Evolutionary conservation across 108 stramenopile species (phyloP), one percentile per base, ranked within the genome.

Genomic region (Pseudonitzschia multiseries): DNA sequence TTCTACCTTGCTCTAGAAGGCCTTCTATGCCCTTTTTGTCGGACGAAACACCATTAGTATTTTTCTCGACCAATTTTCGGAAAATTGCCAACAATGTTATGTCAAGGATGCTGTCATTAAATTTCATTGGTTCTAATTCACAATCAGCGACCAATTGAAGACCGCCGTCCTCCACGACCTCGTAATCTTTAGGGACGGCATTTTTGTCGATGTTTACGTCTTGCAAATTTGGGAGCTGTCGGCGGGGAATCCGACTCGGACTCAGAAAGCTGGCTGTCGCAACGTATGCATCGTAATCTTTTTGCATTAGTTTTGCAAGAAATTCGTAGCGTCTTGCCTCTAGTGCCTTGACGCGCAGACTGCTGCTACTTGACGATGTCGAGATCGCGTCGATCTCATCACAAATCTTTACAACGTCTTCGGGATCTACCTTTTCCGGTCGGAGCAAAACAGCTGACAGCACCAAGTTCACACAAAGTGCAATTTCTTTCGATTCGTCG

Each of bases 1-100:
- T 74, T 65, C 89, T 75, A n/a, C 85, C 91, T 81, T 95, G 91
- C n/a, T 84, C 91, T 15, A 95, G 20, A 46, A 95, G 72, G n/a
- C 94, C 94, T 20, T 83, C 62, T 53, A 95, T 92, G 12, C 89
- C 89, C 9, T 63, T 57, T 40, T 82, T 89, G 2, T 77, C 77
- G n/a, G 74, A 72, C 5, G 69, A 71, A 2, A 86, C 73, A 6
- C 87, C 84, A 41, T 81, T 79, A 0, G 90, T 94, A 54, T 94
- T 79, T 24, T 86, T 57, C 24, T 64, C 65, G 18, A 94, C 93
- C 21, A 90, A 59, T 27, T 90, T 86, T 15, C 90, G 89, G 76
- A 94, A 94, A 24, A 94, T 78, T 27, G 44, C 62, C 4, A 94
- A 69, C 15, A 94, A 71, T 8, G 84, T 24, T 63, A 76, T 83